These are phyloP conservation scores for Spergularia marina DNA, from an alignment of 148 eudicot species.

Conservation along the genomic window DNA sequence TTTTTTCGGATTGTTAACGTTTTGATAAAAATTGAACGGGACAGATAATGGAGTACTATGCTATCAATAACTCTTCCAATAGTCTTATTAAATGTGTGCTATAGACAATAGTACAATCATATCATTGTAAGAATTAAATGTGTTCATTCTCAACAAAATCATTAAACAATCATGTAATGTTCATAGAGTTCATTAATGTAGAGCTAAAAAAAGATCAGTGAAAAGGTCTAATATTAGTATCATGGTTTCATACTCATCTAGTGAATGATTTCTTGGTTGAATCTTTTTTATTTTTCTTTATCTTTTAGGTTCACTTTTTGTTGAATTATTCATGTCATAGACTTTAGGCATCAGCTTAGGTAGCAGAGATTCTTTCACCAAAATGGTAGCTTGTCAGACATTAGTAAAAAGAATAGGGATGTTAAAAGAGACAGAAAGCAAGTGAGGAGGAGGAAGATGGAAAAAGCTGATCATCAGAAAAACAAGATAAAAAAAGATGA, in stretches of 20 bases:
- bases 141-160: neutral
- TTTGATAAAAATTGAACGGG: too few species aligned
- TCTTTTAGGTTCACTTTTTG: neutral
- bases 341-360: constrained; percentile 18
- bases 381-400: constrained; percentile 19
- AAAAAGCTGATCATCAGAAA: constrained; percentile 28
- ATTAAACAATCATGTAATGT: constrained; percentile 11
- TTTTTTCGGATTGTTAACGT: neutral
- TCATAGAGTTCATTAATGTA: neutral
- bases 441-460: constrained; percentile 13
- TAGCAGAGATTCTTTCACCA: constrained; percentile 25
- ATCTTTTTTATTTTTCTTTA: neutral
- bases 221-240: neutral
- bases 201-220: neutral
- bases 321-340: constrained; percentile 21
- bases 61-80: neutral
- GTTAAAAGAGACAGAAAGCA: constrained; percentile 23
- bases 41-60: neutral
- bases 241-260: neutral
- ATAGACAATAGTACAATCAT: neutral
- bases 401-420: constrained; percentile 8
- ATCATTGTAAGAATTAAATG: constrained; percentile 7
- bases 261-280: neutral
- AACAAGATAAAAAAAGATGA: constrained; percentile 9
- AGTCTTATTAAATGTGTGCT: neutral